These are phyloP conservation scores for Mortierella sp. DNA, from an alignment of 371 early-diverging fungal genomes.

Conservation along the genomic window DNA sequence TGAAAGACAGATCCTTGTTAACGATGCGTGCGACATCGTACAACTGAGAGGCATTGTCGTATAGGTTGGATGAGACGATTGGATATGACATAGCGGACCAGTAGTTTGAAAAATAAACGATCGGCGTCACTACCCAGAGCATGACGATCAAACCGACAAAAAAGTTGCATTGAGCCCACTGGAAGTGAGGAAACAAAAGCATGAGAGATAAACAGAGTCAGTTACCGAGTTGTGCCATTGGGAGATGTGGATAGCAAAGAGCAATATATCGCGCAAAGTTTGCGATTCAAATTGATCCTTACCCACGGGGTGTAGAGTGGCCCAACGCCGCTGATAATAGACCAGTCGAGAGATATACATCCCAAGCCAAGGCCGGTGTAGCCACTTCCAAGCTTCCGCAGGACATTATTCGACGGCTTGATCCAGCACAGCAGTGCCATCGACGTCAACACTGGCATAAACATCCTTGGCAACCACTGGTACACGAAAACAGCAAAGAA, in stretches of 20 bases:
- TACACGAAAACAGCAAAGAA: slow-evolving; percentile 64
- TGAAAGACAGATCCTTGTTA: slow-evolving; percentile 64
- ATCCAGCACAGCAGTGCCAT: slow-evolving; percentile 64
- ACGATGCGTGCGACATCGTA: slow-evolving; percentile 69
- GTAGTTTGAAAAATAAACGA: slow-evolving; percentile 72
- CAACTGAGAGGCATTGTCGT: slow-evolving; percentile 60
- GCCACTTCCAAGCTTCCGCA: slow-evolving; percentile 69
- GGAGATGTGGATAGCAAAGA: too few relatives aligned
- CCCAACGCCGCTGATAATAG: slow-evolving; percentile 58
- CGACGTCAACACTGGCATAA: slow-evolving; percentile 67
- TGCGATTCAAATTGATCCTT: slow-evolving; percentile 1
- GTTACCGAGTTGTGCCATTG: too few relatives aligned
- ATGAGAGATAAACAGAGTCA: slow-evolving; percentile 22
- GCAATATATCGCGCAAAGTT: too few relatives aligned
- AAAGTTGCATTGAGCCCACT: slow-evolving; percentile 77
- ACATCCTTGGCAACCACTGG: slow-evolving; percentile 72
- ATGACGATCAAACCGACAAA: slow-evolving; percentile 72
- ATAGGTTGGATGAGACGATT: slow-evolving; percentile 67
- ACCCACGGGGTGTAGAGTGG: slow-evolving; percentile 58
- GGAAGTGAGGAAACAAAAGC: neutral
- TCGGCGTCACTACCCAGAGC: slow-evolving; percentile 76
- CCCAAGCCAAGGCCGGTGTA: slow-evolving; percentile 56
- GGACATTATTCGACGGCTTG: slow-evolving; percentile 63
- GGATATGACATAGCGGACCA: slow-evolving; percentile 73
- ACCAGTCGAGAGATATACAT: slow-evolving; percentile 58